phyloP scores from a whole-genome alignment of 1,284 basidiomycete genomes.

The Rhodotorula sp. region DNA sequence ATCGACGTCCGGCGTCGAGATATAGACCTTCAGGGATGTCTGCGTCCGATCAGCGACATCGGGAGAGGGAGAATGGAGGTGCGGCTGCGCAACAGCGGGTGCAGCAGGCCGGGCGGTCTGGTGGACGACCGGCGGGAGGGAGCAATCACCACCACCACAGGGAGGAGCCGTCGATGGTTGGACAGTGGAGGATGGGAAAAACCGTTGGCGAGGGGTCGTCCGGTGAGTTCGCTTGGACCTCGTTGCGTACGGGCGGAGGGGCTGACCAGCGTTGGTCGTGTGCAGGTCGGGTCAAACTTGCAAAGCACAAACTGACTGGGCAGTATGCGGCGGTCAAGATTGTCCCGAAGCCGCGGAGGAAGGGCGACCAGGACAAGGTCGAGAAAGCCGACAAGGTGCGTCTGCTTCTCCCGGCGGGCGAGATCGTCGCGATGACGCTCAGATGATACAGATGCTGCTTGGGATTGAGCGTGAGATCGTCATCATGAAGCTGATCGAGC shows the following conservation, averaged over 20 bases:
- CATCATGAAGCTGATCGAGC: conserved; percentile 98
- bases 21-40: no score
- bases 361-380: conserved; percentile 54
- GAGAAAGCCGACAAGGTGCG: conserved; percentile 56
- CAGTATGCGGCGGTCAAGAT: conserved; percentile 96
- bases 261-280: conserved; percentile 9
- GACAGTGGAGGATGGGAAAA: conserved; percentile 88
- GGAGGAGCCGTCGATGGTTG: conserved; percentile 59
- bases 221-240: conserved; percentile 54
- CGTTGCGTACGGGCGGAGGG: neutral
- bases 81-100: neutral
- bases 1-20: no score
- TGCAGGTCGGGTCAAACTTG: conserved; percentile 85
- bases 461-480: conserved; percentile 96
- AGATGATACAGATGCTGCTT: conserved; percentile 61
- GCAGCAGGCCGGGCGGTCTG: neutral
- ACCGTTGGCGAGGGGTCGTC: conserved; percentile 88
- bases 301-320: conserved; percentile 79
- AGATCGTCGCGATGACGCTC: neutral
- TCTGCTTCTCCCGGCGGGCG: neutral
- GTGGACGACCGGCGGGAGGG: no score
- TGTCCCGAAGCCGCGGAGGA: conserved; percentile 76
- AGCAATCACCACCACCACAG: neutral
- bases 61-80: neutral
- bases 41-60: neutral